phyloP scores from a whole-genome alignment of 352 stramenopile species.

The Phytophthora citricola region DNA sequence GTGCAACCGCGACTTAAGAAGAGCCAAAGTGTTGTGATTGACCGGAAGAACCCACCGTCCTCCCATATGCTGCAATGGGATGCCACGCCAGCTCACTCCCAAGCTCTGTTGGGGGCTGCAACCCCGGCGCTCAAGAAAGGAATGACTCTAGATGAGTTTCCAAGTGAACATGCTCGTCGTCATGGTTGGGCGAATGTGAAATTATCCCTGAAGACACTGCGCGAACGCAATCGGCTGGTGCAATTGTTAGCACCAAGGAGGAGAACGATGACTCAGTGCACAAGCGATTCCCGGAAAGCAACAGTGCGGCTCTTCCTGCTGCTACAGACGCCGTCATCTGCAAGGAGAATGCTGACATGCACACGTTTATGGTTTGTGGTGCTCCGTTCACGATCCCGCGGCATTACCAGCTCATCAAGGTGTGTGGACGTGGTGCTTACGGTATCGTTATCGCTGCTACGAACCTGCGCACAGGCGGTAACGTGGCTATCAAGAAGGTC shows the following conservation, averaged over 20 bases:
- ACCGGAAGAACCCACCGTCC: constrained; percentile 69
- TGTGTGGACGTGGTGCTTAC: constrained; percentile 88
- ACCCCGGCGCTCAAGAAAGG: constrained; percentile 46
- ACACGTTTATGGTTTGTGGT: constrained; percentile 91
- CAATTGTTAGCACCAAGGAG: constrained; percentile 42
- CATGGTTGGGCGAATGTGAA: constrained; percentile 87
- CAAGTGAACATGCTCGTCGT: constrained; percentile 47
- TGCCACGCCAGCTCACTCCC: constrained; percentile 38
- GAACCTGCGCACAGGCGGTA: constrained; percentile 79
- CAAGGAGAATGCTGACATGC: constrained; percentile 89
- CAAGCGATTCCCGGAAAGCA: constrained; percentile 51
- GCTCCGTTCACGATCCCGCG: constrained; percentile 86
- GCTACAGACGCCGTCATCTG: constrained; percentile 69
- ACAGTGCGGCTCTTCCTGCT: constrained; percentile 26
- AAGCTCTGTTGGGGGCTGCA: constrained; percentile 43
- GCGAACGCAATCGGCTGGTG: constrained; percentile 65
- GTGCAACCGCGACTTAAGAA: constrained; percentile 76
- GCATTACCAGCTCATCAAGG: constrained; percentile 91
- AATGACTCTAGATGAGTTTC: constrained; percentile 50
- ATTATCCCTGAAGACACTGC: constrained; percentile 66
- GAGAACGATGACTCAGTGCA: constrained; percentile 39
- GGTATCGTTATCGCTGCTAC: constrained; percentile 91
- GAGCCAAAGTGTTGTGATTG: constrained; percentile 79
- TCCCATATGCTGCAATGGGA: constrained; percentile 85
- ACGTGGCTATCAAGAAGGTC: constrained; percentile 92